phyloP scores from a whole-genome alignment of 176 grass and related monocot species.

The Cenchrus purpureus region DNA sequence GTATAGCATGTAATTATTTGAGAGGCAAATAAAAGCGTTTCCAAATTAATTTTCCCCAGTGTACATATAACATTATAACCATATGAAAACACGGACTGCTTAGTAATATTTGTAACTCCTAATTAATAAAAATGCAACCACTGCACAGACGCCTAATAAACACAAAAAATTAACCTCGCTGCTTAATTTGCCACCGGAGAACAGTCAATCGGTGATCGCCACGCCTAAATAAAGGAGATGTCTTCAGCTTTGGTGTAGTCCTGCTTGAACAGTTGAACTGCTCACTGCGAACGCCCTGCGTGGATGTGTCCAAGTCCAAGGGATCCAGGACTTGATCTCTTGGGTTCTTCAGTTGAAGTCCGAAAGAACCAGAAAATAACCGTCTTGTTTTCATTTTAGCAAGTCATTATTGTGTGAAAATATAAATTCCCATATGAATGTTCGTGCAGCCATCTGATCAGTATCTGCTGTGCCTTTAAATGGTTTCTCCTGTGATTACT shows the following conservation, averaged over 20 bases:
- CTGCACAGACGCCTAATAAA: too few relatives aligned
- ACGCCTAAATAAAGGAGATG: slow-evolving; percentile 84
- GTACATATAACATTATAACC: too few relatives aligned
- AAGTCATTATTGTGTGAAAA: background rate
- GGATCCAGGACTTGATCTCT: slow-evolving; percentile 75
- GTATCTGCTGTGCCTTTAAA: background rate
- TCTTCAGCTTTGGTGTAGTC: slow-evolving; percentile 93
- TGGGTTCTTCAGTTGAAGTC: slow-evolving; percentile 86
- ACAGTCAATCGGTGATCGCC: slow-evolving; percentile 79
- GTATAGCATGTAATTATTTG: too few relatives aligned
- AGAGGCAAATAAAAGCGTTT: too few relatives aligned
- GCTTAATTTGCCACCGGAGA: slow-evolving; percentile 93
- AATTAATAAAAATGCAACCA: too few relatives aligned
- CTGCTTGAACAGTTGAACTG: slow-evolving; percentile 84
- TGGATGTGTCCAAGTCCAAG: slow-evolving; percentile 79
- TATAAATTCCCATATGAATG: background rate
- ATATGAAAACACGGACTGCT: too few relatives aligned
- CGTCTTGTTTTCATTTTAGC: background rate
- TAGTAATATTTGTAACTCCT: too few relatives aligned
- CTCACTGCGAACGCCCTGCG: slow-evolving; percentile 70
- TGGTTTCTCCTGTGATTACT: background rate
- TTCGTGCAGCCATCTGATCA: background rate
- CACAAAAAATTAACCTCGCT: too few relatives aligned
- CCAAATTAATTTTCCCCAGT: too few relatives aligned
- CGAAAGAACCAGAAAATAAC: slow-evolving; percentile 43